Base-by-base conservation (phyloP, 1,139 yeast species). In the Pneumocystis sp. region DNA sequence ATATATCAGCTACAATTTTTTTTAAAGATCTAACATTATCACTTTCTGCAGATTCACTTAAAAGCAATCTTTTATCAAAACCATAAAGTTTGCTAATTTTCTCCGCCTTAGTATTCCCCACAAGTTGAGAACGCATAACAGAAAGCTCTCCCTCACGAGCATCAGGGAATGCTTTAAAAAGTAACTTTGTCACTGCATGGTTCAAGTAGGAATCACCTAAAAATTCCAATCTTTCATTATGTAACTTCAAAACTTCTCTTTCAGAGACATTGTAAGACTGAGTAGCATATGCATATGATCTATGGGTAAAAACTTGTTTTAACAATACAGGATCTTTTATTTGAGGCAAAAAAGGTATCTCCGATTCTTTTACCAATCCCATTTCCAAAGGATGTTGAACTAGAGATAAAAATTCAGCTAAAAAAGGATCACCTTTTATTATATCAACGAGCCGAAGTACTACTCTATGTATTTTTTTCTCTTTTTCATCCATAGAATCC, bases 151-250 rank as follows among this genome's bases (percentile, higher is more conserved):
- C 98, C 78, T 95, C 98, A 31, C 85, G 78, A 57, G 85, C 85
- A 63, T 80, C 77, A 0, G 95, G 93, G 71, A 86, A 87, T 67
- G 82, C 76, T 44, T 81, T 79, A 71, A 81, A 89, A 25, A 89
- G 79, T 63, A 89, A 80, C 68, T 83, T 78, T 0, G 97, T 86
- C 63, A 88, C 85, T 61, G 86, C 78, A 67, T 83, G 83, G 72
- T 90, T 89, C 69, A 93, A 78, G 25, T 90, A 83, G 0, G 97
- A 85, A 76, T 95, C 99, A 29, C 99, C 99, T 61, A 90, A 77
- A 73, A 90, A 95, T 76, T 95, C 99, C 57, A 93, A 79, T 65
- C 98, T 80, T 77, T 95, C 98, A 74, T 93, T 90, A 72, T 90
- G 93, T 31, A 50, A 10, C 12, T 50, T 50, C 1, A 42, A 64